phyloP scores from a whole-genome alignment of 2,329 filamentous ascomycete species.

The Microdochium bolleyi region DNA sequence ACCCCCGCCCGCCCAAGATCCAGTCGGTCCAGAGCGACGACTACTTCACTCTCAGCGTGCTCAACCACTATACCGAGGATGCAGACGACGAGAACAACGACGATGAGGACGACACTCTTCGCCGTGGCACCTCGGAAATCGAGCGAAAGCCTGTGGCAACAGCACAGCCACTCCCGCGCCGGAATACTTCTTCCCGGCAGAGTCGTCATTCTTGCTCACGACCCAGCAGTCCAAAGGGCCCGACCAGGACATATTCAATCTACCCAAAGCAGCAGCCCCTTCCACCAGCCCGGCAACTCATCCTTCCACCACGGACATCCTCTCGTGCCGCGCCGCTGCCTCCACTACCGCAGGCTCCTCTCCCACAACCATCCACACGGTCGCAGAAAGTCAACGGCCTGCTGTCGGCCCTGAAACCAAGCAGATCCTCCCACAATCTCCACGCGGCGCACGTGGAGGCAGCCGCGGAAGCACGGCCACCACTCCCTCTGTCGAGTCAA shows the following conservation, averaged over 20 bases:
- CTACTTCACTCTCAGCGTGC: constrained; percentile 9
- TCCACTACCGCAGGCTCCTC: constrained; percentile 6
- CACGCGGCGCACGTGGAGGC: not conserved
- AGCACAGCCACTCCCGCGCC: not conserved
- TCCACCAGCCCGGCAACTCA: constrained; percentile 6
- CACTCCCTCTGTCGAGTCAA: not conserved
- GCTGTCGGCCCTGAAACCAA: constrained; percentile 7
- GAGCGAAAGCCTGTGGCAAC: constrained; percentile 17
- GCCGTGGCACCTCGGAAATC: constrained; percentile 1
- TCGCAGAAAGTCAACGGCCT: constrained; percentile 14
- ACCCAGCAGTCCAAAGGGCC: constrained; percentile 6
- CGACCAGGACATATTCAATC: constrained; percentile 27
- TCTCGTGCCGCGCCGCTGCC: constrained; percentile 15
- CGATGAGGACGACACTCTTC: constrained; percentile 4
- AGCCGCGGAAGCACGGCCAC: not conserved
- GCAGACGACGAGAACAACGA: constrained; percentile 9
- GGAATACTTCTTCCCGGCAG: not conserved
- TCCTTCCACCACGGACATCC: constrained; percentile 24
- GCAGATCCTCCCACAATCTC: constrained; percentile 9
- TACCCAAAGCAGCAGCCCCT: constrained; percentile 27
- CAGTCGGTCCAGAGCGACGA: constrained; percentile 4
- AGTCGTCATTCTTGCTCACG: not conserved
- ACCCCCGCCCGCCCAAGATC: not conserved
- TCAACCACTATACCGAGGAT: constrained; percentile 3
- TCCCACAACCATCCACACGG: constrained; percentile 12